Evolutionary conservation across 2,329 filamentous ascomycete genomes (phyloP).

Genomic region (Lecanicillium sp.): DNA sequence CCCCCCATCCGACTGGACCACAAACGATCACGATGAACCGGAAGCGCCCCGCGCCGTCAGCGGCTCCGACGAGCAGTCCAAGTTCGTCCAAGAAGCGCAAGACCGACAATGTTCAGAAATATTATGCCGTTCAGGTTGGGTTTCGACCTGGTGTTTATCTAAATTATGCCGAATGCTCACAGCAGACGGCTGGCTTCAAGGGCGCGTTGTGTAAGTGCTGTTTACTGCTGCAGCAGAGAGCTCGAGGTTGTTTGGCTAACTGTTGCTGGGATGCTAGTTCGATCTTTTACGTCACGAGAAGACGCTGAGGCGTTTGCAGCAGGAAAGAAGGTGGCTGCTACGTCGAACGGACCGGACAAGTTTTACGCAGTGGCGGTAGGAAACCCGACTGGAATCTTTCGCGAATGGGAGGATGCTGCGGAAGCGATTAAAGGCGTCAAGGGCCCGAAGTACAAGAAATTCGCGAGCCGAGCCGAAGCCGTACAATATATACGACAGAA

Average conservation of each 20-base stretch:
- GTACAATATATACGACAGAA: slow-evolving; percentile 60
- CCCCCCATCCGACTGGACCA: neutral
- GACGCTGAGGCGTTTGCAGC: slow-evolving; percentile 75
- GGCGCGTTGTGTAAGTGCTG: slow-evolving; percentile 58
- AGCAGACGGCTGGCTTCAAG: slow-evolving; percentile 50
- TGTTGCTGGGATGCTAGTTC: slow-evolving; percentile 44
- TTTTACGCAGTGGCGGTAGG: slow-evolving; percentile 57
- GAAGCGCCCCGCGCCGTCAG: slow-evolving; percentile 17
- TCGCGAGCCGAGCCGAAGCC: slow-evolving; percentile 61
- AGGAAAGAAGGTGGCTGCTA: slow-evolving; percentile 38
- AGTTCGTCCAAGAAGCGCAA: slow-evolving; percentile 37
- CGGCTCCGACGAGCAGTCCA: slow-evolving; percentile 10
- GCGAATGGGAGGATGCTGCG: slow-evolving; percentile 59
- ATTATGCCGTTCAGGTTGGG: slow-evolving; percentile 54
- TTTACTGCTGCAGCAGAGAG: no score
- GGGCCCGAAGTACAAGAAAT: slow-evolving; percentile 62
- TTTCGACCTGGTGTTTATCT: slow-evolving; percentile 52
- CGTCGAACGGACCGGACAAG: slow-evolving; percentile 32
- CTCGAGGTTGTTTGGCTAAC: no score
- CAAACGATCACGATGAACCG: slow-evolving; percentile 17
- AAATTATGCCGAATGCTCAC: slow-evolving; percentile 52
- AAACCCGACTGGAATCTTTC: slow-evolving; percentile 50
- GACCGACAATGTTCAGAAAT: slow-evolving; percentile 43
- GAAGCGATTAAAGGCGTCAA: slow-evolving; percentile 67
- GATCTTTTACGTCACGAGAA: slow-evolving; percentile 63